phyloP scores from a whole-genome alignment of 805 yeast species.

The Jamesozyma jinghongensis region DNA sequence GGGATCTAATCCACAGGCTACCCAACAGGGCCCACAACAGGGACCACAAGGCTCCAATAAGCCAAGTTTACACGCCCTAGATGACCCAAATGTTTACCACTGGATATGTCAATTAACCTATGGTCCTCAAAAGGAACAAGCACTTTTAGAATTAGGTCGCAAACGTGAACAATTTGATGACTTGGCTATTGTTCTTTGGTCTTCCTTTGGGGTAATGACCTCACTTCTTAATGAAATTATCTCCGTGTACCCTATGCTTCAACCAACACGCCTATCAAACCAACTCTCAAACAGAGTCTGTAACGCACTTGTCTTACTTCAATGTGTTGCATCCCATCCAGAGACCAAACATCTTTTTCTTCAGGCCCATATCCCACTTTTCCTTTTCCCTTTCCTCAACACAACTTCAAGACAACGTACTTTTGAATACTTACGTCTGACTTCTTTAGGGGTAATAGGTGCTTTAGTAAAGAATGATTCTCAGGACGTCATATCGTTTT shows the following conservation, averaged over 20 bases:
- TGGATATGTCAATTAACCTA: constrained; percentile 87
- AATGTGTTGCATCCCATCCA: constrained; percentile 93
- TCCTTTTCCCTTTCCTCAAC: constrained; percentile 85
- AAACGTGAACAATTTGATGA: constrained; percentile 93
- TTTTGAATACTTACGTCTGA: constrained; percentile 85
- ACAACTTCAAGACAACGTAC: constrained; percentile 87
- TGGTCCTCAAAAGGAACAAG: constrained; percentile 89
- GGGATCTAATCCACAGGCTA: no score
- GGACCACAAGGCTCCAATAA: no score
- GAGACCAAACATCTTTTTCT: constrained; percentile 80
- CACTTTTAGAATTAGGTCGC: constrained; percentile 83
- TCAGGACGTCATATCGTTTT: constrained; percentile 84
- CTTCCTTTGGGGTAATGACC: constrained; percentile 94
- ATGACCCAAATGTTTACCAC: constrained; percentile 75
- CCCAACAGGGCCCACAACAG: no score
- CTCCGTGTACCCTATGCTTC: constrained; percentile 78
- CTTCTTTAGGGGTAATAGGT: constrained; percentile 93
- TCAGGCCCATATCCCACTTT: constrained; percentile 85
- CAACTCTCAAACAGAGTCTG: constrained; percentile 89
- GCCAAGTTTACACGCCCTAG: constrained; percentile 35
- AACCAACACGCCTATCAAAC: constrained; percentile 79
- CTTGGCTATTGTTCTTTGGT: constrained; percentile 86
- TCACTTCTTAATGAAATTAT: constrained; percentile 82
- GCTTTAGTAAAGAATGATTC: constrained; percentile 94
- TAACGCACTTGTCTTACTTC: constrained; percentile 87